A percentile compares a stretch with the other conserved stretches of the same genome.
Evolutionary conservation across 2,329 filamentous ascomycete genomes (phyloP).

Genomic region (Cephalotrichum gorgonifer): DNA sequence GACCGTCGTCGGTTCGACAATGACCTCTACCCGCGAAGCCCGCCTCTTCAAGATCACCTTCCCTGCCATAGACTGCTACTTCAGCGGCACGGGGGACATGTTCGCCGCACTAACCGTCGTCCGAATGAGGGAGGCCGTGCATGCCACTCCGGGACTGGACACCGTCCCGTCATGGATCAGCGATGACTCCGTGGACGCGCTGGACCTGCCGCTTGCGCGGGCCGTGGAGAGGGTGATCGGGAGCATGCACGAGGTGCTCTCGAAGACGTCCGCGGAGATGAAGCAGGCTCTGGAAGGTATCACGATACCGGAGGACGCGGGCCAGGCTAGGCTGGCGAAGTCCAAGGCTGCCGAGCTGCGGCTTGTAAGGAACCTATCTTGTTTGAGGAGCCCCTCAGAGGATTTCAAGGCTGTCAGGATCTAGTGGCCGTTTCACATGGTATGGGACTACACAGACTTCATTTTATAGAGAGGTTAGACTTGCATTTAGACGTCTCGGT

Average conservation of each 20-base stretch:
- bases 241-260: slow-evolving; percentile 82
- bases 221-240: slow-evolving; percentile 81
- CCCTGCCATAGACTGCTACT: slow-evolving; percentile 83
- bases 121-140: slow-evolving; percentile 74
- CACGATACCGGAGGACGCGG: slow-evolving; percentile 30
- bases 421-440: neutral
- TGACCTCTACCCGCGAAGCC: slow-evolving; percentile 49
- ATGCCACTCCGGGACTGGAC: slow-evolving; percentile 30
- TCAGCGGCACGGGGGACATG: slow-evolving; percentile 96
- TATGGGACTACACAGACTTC: neutral
- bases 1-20: slow-evolving; percentile 68
- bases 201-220: slow-evolving; percentile 69
- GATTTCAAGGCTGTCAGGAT: slow-evolving; percentile 46
- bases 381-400: slow-evolving; percentile 55
- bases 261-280: slow-evolving; percentile 57
- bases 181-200: slow-evolving; percentile 56
- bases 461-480: neutral
- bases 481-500: neutral
- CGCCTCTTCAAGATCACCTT: slow-evolving; percentile 86
- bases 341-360: slow-evolving; percentile 85
- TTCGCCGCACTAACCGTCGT: slow-evolving; percentile 87
- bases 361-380: slow-evolving; percentile 64
- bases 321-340: slow-evolving; percentile 53
- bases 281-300: slow-evolving; percentile 27
- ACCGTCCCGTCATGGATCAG: slow-evolving; percentile 61